Conservation (phyloP, 441 rosid species). For the Erysimum cheiri region DNA sequence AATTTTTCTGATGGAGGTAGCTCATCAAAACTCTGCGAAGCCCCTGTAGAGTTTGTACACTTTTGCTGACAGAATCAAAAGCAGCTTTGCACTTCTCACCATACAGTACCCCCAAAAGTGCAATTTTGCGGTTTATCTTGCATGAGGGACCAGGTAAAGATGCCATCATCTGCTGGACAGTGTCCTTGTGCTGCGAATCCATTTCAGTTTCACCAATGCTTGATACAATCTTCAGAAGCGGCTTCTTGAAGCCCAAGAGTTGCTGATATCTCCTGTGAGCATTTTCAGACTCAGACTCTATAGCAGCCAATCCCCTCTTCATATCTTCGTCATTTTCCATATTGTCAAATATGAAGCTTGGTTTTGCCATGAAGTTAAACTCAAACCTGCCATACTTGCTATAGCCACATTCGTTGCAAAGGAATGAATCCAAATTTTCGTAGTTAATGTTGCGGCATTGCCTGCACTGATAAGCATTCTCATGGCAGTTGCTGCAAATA, state of each 20-base stretch:
- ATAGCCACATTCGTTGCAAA: constrained; percentile 99
- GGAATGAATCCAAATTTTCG: constrained; percentile 98
- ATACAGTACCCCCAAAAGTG: constrained; percentile 99
- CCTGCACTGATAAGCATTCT: constrained; percentile 99
- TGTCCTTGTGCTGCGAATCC: constrained; percentile 99
- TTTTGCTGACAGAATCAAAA: constrained; percentile 99
- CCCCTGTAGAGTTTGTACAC: constrained; percentile 99
- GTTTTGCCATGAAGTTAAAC: constrained; percentile 99
- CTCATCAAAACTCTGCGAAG: constrained; percentile 97
- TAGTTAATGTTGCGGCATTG: constrained; percentile 99
- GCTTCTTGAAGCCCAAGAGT: constrained; percentile 99
- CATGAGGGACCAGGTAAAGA: constrained; percentile 99
- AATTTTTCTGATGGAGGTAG: constrained; percentile 96
- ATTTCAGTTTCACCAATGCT: constrained; percentile 99
- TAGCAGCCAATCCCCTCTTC: constrained; percentile 99
- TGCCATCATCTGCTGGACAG: constrained; percentile 99
- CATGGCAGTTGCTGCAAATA: constrained; percentile 98
- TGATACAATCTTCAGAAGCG: constrained; percentile 98
- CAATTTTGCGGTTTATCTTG: constrained; percentile 98
- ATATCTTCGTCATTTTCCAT: constrained; percentile 99
- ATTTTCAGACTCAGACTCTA: constrained; percentile 99
- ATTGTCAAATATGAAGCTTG: constrained; percentile 97
- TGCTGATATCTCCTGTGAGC: constrained; percentile 99
- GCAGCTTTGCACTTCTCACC: constrained; percentile 99
- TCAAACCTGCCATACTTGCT: constrained; percentile 99